phyloP scores from a whole-genome alignment of 306 rosid species.

The cucumber (Cucumis sativus) region DNA sequence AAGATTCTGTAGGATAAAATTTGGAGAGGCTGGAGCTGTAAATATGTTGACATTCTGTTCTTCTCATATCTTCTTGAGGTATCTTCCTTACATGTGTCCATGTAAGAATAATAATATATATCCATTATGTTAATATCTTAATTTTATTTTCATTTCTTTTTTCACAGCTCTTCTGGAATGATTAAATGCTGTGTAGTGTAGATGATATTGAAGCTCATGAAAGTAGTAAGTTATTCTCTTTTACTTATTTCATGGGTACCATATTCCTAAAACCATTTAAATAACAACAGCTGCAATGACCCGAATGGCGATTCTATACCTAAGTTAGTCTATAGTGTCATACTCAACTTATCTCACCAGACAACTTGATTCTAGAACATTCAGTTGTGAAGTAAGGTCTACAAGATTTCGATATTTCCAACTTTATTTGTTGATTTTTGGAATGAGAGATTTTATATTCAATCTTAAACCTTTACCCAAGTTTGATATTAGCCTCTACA shows the following conservation, averaged over 20 bases:
- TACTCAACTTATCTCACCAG: background rate
- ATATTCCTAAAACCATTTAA: background rate
- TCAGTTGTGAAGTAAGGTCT: background rate
- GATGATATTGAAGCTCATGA: background rate
- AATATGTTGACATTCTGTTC: background rate
- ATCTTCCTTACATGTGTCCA: background rate
- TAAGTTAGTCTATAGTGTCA: background rate
- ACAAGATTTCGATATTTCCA: too few species aligned
- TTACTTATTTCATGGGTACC: background rate
- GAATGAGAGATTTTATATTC: background rate
- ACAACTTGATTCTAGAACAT: background rate
- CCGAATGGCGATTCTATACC: background rate
- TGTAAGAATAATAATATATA: background rate
- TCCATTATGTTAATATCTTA: background rate
- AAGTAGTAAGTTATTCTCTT: background rate
- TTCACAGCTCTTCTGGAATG: background rate
- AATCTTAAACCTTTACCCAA: background rate
- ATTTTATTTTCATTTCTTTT: background rate
- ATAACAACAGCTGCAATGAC: background rate
- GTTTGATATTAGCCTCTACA: background rate
- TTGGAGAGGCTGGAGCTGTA: conserved; percentile 12
- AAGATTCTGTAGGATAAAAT: conserved; percentile 37
- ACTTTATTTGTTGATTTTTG: too few species aligned
- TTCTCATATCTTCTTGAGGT: background rate
- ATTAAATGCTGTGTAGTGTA: background rate